Conservation (phyloP, 1,284 basidiomycete species). For the Naganishia liquefaciens region DNA sequence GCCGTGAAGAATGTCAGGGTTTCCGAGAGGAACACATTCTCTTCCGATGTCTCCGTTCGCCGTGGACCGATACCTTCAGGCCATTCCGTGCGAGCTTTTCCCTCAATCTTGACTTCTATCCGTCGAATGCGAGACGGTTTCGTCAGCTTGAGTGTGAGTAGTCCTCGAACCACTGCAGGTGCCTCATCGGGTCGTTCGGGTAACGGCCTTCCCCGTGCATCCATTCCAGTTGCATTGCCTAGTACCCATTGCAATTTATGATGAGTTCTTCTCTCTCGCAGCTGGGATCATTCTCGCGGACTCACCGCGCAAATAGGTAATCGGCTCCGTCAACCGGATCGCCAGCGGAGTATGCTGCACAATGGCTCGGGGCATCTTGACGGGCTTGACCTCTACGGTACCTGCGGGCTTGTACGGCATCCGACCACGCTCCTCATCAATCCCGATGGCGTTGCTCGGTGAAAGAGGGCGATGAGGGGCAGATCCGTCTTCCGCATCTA, state of each 20-base stretch:
- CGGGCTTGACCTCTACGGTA: slow-evolving; percentile 19
- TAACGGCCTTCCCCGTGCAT: slow-evolving; percentile 57
- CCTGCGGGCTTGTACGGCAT: slow-evolving; percentile 11
- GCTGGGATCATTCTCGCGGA: slow-evolving; percentile 8
- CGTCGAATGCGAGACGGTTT: slow-evolving; percentile 85
- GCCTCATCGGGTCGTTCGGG: slow-evolving; percentile 58
- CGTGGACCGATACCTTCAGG: slow-evolving; percentile 87
- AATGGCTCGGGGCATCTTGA: slow-evolving; percentile 24
- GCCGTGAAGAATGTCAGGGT: slow-evolving; percentile 74
- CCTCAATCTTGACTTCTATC: slow-evolving; percentile 77
- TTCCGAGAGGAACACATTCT: slow-evolving; percentile 73
- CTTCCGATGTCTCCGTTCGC: slow-evolving; percentile 76
- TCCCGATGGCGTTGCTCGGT: neutral
- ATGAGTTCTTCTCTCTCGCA: neutral
- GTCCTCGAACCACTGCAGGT: slow-evolving; percentile 81
- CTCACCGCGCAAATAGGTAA: slow-evolving; percentile 69
- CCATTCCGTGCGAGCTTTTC: slow-evolving; percentile 69
- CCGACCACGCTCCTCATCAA: slow-evolving; percentile 15
- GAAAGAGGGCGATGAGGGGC: neutral
- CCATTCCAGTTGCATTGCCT: slow-evolving; percentile 49
- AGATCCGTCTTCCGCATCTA: slow-evolving; percentile 15
- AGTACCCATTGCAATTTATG: slow-evolving; percentile 3
- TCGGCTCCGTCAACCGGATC: slow-evolving; percentile 77
- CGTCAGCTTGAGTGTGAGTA: slow-evolving; percentile 74
- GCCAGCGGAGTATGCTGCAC: slow-evolving; percentile 51